phyloP scores from a whole-genome alignment of 2,329 filamentous ascomycete genomes.

The Pyrenochaeta sp. region DNA sequence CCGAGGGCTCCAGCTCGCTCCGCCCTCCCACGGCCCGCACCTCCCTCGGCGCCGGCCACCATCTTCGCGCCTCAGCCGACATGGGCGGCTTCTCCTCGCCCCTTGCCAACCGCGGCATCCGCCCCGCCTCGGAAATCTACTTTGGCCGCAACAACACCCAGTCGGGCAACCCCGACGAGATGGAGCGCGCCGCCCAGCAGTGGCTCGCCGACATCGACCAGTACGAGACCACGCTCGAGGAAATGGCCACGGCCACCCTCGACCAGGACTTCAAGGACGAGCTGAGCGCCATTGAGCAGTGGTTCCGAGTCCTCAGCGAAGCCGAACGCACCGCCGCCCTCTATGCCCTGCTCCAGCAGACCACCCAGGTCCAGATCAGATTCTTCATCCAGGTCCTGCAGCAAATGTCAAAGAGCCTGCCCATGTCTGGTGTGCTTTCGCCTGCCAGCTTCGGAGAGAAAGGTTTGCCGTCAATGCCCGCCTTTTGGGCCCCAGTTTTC shows the following conservation, averaged over 20 bases:
- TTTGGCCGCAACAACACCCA: conserved; percentile 79
- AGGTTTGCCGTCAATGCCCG: conserved; percentile 63
- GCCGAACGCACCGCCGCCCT: conserved; percentile 94
- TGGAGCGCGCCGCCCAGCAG: conserved; percentile 94
- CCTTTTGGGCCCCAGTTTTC: too few relatives aligned
- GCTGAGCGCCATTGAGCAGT: conserved; percentile 97
- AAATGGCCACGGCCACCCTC: conserved; percentile 98
- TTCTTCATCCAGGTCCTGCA: conserved; percentile 99
- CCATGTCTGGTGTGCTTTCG: conserved; percentile 93
- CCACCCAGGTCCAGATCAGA: conserved; percentile 96
- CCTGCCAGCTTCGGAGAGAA: conserved; percentile 94
- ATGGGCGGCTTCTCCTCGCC: conserved; percentile 84
- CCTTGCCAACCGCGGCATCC: conserved; percentile 78
- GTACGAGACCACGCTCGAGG: conserved; percentile 97
- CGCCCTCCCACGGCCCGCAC: conserved; percentile 82
- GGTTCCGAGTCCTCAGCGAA: conserved; percentile 97
- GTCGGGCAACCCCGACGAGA: conserved; percentile 77
- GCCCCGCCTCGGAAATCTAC: conserved; percentile 91
- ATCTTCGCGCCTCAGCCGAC: conserved; percentile 93
- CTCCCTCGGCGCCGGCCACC: conserved; percentile 78
- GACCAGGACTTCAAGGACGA: conserved; percentile 99
- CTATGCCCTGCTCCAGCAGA: conserved; percentile 96
- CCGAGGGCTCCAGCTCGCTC: conserved; percentile 85
- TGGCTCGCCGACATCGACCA: conserved; percentile 99
- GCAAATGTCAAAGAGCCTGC: conserved; percentile 98